These are phyloP conservation scores for Amanita muscaria DNA, from an alignment of 768 basidiomycete genomes.

Conservation along the genomic window DNA sequence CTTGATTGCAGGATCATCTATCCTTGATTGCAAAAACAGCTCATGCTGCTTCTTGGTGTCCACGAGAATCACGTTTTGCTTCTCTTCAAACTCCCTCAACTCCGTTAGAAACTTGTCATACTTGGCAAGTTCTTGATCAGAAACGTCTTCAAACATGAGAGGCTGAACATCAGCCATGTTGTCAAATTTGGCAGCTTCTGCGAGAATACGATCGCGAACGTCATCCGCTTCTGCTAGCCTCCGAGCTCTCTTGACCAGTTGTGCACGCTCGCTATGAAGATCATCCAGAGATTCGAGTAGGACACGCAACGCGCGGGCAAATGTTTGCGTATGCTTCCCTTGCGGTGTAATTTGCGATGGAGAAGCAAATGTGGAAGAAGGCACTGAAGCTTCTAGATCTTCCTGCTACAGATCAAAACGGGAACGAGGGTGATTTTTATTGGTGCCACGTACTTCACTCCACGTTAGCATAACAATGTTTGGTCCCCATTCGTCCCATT, in stretches of 20 bases:
- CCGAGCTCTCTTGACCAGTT: slow-evolving; percentile 57
- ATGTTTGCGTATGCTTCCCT: slow-evolving; percentile 44
- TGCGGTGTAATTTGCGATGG: slow-evolving; percentile 25
- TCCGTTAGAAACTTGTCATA: slow-evolving; percentile 70
- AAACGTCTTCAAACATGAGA: slow-evolving; percentile 80
- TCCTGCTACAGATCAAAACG: slow-evolving; percentile 30
- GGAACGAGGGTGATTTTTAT: background rate
- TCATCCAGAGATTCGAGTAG: slow-evolving; percentile 78
- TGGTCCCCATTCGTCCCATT: slow-evolving; percentile 86
- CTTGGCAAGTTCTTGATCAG: slow-evolving; percentile 71
- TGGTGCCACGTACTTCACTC: slow-evolving; percentile 41
- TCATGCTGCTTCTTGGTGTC: slow-evolving; percentile 66
- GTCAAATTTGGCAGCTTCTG: slow-evolving; percentile 57
- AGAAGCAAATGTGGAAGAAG: slow-evolving; percentile 45
- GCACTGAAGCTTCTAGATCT: slow-evolving; percentile 57
- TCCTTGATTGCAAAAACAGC: slow-evolving; percentile 65
- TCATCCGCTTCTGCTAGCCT: slow-evolving; percentile 61
- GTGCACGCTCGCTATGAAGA: slow-evolving; percentile 47
- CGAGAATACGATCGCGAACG: slow-evolving; percentile 58
- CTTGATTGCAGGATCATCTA: slow-evolving; percentile 68
- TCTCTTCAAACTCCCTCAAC: slow-evolving; percentile 40
- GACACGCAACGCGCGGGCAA: slow-evolving; percentile 62
- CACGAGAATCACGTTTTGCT: slow-evolving; percentile 58
- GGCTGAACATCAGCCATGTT: slow-evolving; percentile 65
- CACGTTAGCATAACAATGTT: slow-evolving; percentile 62